A percentile compares a stretch with the other conserved stretches of the same genome.
Conservation (phyloP, 2,329 filamentous ascomycete genomes). For the Plenodomus tracheiphilus region DNA sequence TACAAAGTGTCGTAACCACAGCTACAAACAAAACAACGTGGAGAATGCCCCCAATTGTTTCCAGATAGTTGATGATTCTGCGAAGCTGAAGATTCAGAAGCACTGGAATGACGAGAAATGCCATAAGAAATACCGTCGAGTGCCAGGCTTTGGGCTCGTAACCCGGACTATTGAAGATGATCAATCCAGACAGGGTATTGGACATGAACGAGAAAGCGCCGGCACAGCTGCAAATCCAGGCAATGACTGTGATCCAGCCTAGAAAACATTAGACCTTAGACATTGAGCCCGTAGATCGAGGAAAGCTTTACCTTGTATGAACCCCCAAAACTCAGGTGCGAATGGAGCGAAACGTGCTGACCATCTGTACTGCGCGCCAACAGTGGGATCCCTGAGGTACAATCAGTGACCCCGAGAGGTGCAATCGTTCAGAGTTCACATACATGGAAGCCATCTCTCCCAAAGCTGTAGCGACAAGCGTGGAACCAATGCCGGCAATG, state of each 20-base stretch:
- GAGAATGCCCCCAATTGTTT: conserved; percentile 49
- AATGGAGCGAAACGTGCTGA: conserved; percentile 17
- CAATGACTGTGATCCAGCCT: conserved; percentile 43
- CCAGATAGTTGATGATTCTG: conserved; percentile 48
- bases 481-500: conserved; percentile 20
- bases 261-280: too few species aligned
- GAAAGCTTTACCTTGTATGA: conserved; percentile 19
- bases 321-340: conserved; percentile 21
- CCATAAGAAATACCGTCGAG: conserved; percentile 51
- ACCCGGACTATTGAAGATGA: conserved; percentile 38
- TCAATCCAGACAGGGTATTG: conserved; percentile 16
- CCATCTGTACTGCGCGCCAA: conserved; percentile 31
- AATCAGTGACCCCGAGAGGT: neutral
- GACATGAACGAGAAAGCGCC: conserved; percentile 19
- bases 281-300: too few species aligned
- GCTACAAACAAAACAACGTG: conserved; percentile 54
- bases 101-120: conserved; percentile 36
- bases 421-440: conserved; percentile 10
- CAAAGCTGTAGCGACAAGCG: conserved; percentile 31
- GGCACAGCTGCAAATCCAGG: conserved; percentile 34
- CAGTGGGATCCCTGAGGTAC: conserved; percentile 8
- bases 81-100: conserved; percentile 49
- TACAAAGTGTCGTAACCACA: conserved; percentile 49
- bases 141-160: conserved; percentile 50
- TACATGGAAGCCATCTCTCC: conserved; percentile 31